These are phyloP conservation scores for Eragrostis tef DNA, from an alignment of 202 grass and related monocot genomes.

Conservation along the genomic window DNA sequence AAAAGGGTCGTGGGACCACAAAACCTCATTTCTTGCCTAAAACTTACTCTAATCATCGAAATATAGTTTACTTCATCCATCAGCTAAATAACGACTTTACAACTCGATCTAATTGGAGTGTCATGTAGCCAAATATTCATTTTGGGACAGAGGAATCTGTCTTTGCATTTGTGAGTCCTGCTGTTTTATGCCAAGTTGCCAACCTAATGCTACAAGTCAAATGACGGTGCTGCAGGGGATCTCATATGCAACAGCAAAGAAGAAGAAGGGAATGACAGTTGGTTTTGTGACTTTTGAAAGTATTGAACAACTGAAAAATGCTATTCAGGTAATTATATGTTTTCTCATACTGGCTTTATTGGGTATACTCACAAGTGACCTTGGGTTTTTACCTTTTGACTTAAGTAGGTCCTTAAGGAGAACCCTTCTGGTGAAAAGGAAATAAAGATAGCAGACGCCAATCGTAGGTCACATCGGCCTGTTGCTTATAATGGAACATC, in stretches of 20 bases:
- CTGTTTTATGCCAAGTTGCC: neutral
- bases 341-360: conserved; percentile 21
- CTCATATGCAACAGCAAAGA: conserved; percentile 69
- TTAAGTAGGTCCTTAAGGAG: conserved; percentile 67
- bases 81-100: neutral
- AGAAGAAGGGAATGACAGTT: conserved; percentile 96
- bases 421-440: conserved; percentile 65
- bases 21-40: neutral
- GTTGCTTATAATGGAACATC: conserved; percentile 44
- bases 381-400: conserved; percentile 19
- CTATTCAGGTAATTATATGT: conserved; percentile 65
- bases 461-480: conserved; percentile 58
- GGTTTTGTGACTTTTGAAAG: conserved; percentile 84
- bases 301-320: conserved; percentile 61
- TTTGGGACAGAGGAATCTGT: conserved; percentile 1
- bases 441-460: conserved; percentile 92
- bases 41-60: too few relatives aligned
- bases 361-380: neutral
- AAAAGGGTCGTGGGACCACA: too few relatives aligned
- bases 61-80: neutral
- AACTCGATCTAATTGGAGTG: neutral
- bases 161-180: neutral
- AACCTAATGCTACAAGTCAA: conserved; percentile 18
- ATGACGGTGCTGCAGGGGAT: conserved; percentile 63
- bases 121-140: neutral